Base-by-base conservation (phyloP, 2,329 filamentous ascomycete species). In the Pseudohalonectria lignicola region DNA sequence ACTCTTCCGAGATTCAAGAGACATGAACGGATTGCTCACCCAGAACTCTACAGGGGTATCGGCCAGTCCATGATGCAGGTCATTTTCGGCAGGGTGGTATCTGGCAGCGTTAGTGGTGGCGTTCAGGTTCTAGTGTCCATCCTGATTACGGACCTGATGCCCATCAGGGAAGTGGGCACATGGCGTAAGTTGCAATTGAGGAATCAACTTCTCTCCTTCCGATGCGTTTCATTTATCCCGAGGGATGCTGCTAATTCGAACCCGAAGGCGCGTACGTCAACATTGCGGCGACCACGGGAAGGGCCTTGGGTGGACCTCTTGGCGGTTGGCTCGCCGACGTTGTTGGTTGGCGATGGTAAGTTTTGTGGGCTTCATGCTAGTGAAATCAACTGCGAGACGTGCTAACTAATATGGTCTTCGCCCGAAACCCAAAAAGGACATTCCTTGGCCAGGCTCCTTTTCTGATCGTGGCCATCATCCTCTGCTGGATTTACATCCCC, bases 261-360 rank as follows among this genome's bases (percentile, higher is more conserved):
- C n/a, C n/a, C n/a, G 8, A 7, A 26, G 23, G 23, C 12, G 6
- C 15, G 10, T 72, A 69, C 41, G 57, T 71, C 40, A 74, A 74
- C 31, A 58, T 74, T 1, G 62, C 67, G 10, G 62, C 66, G 10
- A 73, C 70, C 0, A 59, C 62, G 2, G 70, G 69, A 2, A 59
- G 71, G 26, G 70, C 66, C 32, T 47, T 73, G 1, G 71, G 71
- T 2, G 70, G 69, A 0, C 70, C 69, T 3, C 40, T 79, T 1
- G 79, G 78, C 1, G 79, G 78, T 2, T 71, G 64, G 48, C 53
- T 82, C 2, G 70, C 75, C 1, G 74, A 82, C 44, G 66, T 67
- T 0, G 63, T 82, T 11, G 78, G 78, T 13, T 83, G 78, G 79
- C 60, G 79, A 53, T 79, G 76, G 76, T 74, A 45, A 44, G 57